phyloP scores from a whole-genome alignment of 441 rosid genomes.

The Arabidopsis lyrata region DNA sequence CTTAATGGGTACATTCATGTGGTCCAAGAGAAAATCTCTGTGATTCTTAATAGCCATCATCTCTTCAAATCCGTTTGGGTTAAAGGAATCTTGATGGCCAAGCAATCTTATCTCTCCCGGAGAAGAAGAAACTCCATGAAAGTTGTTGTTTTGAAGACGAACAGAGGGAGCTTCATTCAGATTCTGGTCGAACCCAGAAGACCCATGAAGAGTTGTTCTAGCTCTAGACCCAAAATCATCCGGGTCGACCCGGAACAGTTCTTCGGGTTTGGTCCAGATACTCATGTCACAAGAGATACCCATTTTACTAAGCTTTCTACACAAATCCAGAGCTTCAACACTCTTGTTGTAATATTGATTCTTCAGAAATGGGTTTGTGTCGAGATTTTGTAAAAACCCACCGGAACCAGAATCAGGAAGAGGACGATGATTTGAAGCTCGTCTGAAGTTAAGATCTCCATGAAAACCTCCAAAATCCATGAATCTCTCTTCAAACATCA shows the following conservation, averaged over 20 bases:
- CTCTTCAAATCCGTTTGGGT: slow-evolving; percentile 35
- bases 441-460: slow-evolving; percentile 35
- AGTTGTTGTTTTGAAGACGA: slow-evolving; percentile 7
- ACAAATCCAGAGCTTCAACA: slow-evolving; percentile 50
- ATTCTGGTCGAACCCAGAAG: slow-evolving; percentile 21
- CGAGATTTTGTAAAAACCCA: slow-evolving; percentile 47
- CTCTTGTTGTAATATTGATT: slow-evolving; percentile 40
- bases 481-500: slow-evolving; percentile 5
- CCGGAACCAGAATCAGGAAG: slow-evolving; percentile 36
- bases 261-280: slow-evolving; percentile 41
- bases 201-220: slow-evolving; percentile 35
- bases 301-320: slow-evolving; percentile 52
- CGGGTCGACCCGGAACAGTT: neutral
- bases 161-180: slow-evolving; percentile 38
- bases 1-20: slow-evolving; percentile 34
- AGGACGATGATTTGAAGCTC: slow-evolving; percentile 38
- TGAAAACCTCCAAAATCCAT: slow-evolving; percentile 23
- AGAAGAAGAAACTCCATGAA: slow-evolving; percentile 36
- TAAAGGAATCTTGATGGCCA: slow-evolving; percentile 46
- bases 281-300: slow-evolving; percentile 53
- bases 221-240: slow-evolving; percentile 42
- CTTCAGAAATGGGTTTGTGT: slow-evolving; percentile 40
- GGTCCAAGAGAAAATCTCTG: too few relatives aligned
- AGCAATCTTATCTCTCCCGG: slow-evolving; percentile 39
- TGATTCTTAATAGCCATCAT: slow-evolving; percentile 25